Evolutionary conservation across 768 basidiomycete species (phyloP).

Genomic region (Podaxis pistillaris): DNA sequence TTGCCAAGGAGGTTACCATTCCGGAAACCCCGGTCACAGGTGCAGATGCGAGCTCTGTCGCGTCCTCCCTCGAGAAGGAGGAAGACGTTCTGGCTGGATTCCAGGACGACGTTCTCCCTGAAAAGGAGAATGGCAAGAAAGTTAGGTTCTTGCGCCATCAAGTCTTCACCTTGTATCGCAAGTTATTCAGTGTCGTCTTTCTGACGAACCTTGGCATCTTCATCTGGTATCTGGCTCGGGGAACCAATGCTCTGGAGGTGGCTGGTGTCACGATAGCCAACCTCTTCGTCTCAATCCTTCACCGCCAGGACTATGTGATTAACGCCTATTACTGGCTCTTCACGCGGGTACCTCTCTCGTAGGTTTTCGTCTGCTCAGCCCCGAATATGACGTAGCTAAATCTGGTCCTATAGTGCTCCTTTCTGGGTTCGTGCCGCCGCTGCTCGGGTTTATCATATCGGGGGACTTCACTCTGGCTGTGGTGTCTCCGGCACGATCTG

Average conservation of each 20-base stretch:
- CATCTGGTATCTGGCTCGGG: constrained; percentile 35
- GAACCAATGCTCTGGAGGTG: constrained; percentile 36
- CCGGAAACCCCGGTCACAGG: background rate
- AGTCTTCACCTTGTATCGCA: constrained; percentile 44
- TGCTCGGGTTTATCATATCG: constrained; percentile 54
- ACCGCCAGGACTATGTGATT: constrained; percentile 52
- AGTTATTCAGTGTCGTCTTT: constrained; percentile 54
- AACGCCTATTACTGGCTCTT: constrained; percentile 50
- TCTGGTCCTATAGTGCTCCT: constrained; percentile 22
- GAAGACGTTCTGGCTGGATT: background rate
- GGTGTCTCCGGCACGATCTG: constrained; percentile 52
- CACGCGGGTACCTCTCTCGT: constrained; percentile 34
- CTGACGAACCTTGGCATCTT: constrained; percentile 47
- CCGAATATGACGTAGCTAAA: background rate
- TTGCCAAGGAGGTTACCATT: constrained; percentile 2
- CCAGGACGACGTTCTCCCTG: constrained; percentile 11
- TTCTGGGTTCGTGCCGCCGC: constrained; percentile 42
- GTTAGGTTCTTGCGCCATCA: constrained; percentile 12
- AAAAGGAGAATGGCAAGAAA: constrained; percentile 1
- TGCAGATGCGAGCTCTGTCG: background rate
- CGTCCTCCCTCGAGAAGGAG: constrained; percentile 2
- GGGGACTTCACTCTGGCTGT: constrained; percentile 54
- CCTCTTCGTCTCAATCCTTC: constrained; percentile 39
- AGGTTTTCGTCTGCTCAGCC: background rate
- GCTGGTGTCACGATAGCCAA: constrained; percentile 41